A percentile compares a stretch with the other conserved stretches of the same genome.
These are phyloP conservation scores for Paramecium pentaurelia DNA, from an alignment of 73 alveolate genomes.

Conservation along the genomic window DNA sequence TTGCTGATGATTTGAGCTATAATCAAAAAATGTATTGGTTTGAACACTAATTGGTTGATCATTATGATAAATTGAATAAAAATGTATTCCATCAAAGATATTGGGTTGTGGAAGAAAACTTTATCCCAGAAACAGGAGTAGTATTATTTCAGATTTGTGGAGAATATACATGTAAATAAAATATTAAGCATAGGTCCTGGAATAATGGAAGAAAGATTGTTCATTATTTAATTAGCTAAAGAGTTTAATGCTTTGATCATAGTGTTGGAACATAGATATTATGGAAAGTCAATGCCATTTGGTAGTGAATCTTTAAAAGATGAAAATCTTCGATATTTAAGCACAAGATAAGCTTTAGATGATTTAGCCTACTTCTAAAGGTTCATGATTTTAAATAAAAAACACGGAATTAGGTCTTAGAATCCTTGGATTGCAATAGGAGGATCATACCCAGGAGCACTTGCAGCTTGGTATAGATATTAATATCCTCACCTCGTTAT, in stretches of 20 bases:
- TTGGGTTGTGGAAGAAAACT: slow-evolving; percentile 63
- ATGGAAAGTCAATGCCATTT: slow-evolving; percentile 74
- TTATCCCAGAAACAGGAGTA: slow-evolving; percentile 66
- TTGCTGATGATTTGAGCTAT: not conserved
- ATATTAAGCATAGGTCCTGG: slow-evolving; percentile 20
- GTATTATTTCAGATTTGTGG: slow-evolving; percentile 83
- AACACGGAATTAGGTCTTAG: not conserved
- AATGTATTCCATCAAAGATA: slow-evolving; percentile 68
- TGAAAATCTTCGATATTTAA: slow-evolving; percentile 61
- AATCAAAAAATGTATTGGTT: slow-evolving; percentile 39
- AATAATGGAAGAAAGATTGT: slow-evolving; percentile 44
- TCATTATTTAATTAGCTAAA: slow-evolving; percentile 62
- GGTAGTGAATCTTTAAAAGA: slow-evolving; percentile 47
- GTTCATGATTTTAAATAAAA: slow-evolving; percentile 4
- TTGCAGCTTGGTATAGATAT: slow-evolving; percentile 75
- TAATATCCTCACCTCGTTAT: slow-evolving; percentile 72
- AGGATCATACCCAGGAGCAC: slow-evolving; percentile 80
- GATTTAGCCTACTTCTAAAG: slow-evolving; percentile 72
- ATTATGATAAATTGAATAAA: slow-evolving; percentile 52
- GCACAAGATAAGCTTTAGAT: slow-evolving; percentile 70
- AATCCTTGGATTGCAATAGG: slow-evolving; percentile 69
- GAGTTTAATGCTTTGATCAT: slow-evolving; percentile 63
- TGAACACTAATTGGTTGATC: slow-evolving; percentile 56
- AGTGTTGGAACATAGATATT: slow-evolving; percentile 75
- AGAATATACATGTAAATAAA: slow-evolving; percentile 68